Evolutionary conservation across 768 basidiomycete genomes (phyloP), one percentile per base, ranked within the genome.

Genomic region (Russula griseocarnosa): DNA sequence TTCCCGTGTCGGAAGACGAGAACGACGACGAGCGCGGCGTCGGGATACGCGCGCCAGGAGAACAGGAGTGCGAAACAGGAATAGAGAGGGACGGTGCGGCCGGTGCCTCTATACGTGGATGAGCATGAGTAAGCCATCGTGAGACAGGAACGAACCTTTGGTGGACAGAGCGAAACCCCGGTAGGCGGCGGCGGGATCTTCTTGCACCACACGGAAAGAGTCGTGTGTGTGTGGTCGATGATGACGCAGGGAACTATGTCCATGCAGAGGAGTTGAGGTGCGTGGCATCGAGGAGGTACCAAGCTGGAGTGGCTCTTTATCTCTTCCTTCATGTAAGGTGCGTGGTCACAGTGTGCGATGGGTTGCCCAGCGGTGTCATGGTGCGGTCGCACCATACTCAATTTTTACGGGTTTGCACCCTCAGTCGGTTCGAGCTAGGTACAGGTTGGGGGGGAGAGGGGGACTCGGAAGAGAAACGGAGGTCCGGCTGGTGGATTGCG

Each of bases 141-240:
- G 49, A 52, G 61, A 50, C 18, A 62, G 56, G 65, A 54, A 66
- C 65, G 14, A 44, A 66, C 65, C 61, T 65, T n/a, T 66, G 36
- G 36, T 30, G 20, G 62, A 22, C 3, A 57, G 13, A 22, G 42
- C 32, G 58, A 55, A 65, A 55, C 20, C 66, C 53, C 40, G 66
- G 62, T 38, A 67, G 0, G 58, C 54, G 62, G n/a, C n/a, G n/a
- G 63, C 53, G 44, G 58, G 54, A 28, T 67, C n/a, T n/a, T n/a
- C 66, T 52, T 65, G 58, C 53, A 66, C 57, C n/a, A 65, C 0
- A 36, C 42, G 54, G 49, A 67, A 67, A 16, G 62, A 32, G 14
- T 66, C 52, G 11, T 20, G 53, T 1, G 51, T 22, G 44, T 50
- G 58, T n/a, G 38, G 47, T 36, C 56, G 62, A 30, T 58, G 62